phyloP scores from a whole-genome alignment of 2,329 filamentous ascomycete species.

The Hymenoscyphus infarciens region DNA sequence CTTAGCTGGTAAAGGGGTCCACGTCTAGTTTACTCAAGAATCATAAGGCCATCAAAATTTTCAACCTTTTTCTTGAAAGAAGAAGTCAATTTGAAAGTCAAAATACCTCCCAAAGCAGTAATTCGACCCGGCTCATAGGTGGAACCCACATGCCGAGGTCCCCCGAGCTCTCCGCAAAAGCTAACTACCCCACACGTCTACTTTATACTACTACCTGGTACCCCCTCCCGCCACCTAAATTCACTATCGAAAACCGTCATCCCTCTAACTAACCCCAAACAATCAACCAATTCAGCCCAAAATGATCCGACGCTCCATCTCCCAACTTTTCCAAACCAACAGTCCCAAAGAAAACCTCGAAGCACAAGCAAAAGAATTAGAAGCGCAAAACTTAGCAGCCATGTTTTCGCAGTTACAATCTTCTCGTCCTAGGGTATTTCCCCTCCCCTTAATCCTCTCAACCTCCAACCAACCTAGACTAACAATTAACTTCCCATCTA shows the following conservation, averaged over 20 bases:
- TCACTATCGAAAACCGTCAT: neutral
- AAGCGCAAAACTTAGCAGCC: neutral
- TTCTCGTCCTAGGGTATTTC: conserved; percentile 2
- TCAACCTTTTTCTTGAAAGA: too few species aligned
- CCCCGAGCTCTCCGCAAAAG: neutral
- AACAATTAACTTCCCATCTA: neutral
- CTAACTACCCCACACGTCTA: neutral
- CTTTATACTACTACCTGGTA: neutral
- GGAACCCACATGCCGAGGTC: neutral
- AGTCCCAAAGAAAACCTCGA: neutral
- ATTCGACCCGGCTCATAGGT: neutral
- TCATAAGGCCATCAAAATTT: too few species aligned
- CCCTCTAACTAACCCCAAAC: neutral
- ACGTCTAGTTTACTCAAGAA: too few species aligned
- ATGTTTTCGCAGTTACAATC: neutral
- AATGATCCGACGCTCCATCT: conserved; percentile 12
- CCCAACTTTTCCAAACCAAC: conserved; percentile 11
- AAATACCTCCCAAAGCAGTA: neutral
- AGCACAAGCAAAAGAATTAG: neutral
- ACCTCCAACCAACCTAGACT: neutral
- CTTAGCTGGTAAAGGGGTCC: too few species aligned
- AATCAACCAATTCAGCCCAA: neutral
- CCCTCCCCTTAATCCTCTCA: neutral
- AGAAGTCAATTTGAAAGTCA: too few species aligned
- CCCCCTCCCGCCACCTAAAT: neutral